Conservation (phyloP, 2,329 filamentous ascomycete species). For the Trichophyton simii region DNA sequence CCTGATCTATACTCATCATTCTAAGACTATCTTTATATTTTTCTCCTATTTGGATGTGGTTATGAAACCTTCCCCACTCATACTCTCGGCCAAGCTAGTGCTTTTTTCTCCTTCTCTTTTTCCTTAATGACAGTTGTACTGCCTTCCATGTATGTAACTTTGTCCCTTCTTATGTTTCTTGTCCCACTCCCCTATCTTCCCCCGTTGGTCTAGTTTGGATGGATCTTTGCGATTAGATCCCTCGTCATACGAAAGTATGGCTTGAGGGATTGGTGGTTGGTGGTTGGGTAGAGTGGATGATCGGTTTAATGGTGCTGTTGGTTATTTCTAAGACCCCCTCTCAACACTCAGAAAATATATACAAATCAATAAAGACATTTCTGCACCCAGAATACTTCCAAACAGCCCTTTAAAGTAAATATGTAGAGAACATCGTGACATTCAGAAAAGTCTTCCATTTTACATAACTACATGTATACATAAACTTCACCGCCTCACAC, state of each 20-base stretch:
- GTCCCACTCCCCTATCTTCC: not conserved
- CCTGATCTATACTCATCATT: not conserved
- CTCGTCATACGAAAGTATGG: not conserved
- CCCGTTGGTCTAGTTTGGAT: not conserved
- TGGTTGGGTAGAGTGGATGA: conserved; percentile 1
- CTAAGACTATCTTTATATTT: not conserved
- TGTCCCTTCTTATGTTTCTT: not conserved
- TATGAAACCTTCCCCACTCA: conserved; percentile 3
- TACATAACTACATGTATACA: conserved; percentile 2
- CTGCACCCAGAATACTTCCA: not conserved
- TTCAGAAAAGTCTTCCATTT: not conserved
- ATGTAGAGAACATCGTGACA: not conserved
- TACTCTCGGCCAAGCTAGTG: not conserved
- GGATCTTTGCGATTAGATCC: not conserved
- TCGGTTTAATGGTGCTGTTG: not conserved
- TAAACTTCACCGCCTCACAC: not conserved
- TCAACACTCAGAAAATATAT: not conserved
- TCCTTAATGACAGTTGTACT: not conserved
- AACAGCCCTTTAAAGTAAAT: too few relatives aligned
- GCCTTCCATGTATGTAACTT: not conserved
- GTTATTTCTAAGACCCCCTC: not conserved
- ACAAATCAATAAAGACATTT: not conserved
- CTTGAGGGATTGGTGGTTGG: not conserved
- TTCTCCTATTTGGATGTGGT: not conserved
- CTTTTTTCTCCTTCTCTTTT: not conserved